These are phyloP conservation scores for Hypomyces perniciosus DNA, from an alignment of 2,329 filamentous ascomycete genomes.

Conservation along the genomic window DNA sequence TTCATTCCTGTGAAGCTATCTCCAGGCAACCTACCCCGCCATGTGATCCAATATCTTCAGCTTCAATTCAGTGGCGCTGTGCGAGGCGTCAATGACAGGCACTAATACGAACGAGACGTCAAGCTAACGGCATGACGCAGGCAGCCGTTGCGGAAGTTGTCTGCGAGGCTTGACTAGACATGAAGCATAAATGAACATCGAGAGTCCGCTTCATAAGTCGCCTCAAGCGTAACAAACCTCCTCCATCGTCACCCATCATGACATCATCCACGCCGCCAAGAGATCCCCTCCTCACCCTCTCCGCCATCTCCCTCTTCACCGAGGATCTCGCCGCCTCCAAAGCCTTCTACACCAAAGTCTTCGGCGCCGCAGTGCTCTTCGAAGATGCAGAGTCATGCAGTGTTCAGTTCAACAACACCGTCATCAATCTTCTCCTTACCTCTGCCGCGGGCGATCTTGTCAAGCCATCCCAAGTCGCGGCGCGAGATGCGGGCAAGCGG, in stretches of 20 bases:
- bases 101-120: no score
- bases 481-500: constrained; percentile 6
- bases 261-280: background rate
- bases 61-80: no score
- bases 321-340: constrained; percentile 8
- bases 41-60: no score
- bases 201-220: no score
- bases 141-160: no score
- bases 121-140: no score
- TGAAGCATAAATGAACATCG: no score
- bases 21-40: no score
- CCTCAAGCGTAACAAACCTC: background rate
- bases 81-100: no score
- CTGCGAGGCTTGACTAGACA: no score
- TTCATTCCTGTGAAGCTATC: no score
- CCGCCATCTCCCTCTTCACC: constrained; percentile 14
- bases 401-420: constrained; percentile 13
- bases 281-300: constrained; percentile 8
- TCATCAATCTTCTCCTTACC: constrained; percentile 10
- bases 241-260: background rate
- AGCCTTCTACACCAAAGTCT: constrained; percentile 10
- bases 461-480: background rate
- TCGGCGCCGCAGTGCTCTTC: constrained; percentile 11
- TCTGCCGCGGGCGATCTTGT: constrained; percentile 3
- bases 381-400: constrained; percentile 13